These are phyloP conservation scores for Leptographium wingfieldii DNA, from an alignment of 2,329 filamentous ascomycete genomes.

Conservation along the genomic window DNA sequence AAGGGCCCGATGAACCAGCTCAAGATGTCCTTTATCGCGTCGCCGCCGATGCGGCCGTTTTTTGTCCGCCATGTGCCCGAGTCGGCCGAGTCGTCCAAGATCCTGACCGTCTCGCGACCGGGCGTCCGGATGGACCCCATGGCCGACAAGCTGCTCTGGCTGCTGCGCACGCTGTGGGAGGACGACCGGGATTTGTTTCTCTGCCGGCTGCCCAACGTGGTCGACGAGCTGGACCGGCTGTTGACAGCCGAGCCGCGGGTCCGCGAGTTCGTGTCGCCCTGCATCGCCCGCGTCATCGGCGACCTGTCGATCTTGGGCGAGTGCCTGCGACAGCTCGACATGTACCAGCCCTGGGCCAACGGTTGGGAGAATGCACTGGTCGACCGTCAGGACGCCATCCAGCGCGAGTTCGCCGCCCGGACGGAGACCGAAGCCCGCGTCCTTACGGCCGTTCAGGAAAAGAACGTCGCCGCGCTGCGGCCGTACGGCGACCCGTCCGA, in stretches of 20 bases:
- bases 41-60: constrained; percentile 26
- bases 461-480: constrained; percentile 6
- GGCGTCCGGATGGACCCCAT: constrained; percentile 11
- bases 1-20: constrained; percentile 20
- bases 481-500: constrained; percentile 21
- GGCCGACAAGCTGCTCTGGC: constrained; percentile 21
- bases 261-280: constrained; percentile 24
- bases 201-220: not conserved
- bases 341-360: constrained; percentile 35
- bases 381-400: constrained; percentile 15
- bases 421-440: constrained; percentile 10
- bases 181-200: constrained; percentile 12
- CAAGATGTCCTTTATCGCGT: constrained; percentile 18
- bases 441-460: constrained; percentile 9
- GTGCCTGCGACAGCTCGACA: constrained; percentile 29
- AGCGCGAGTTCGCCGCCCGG: constrained; percentile 15
- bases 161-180: constrained; percentile 26
- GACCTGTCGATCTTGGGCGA: constrained; percentile 33
- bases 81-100: constrained; percentile 7
- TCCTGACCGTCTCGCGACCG: constrained; percentile 11
- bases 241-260: constrained; percentile 24
- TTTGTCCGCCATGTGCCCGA: constrained; percentile 18
- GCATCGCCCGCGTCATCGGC: constrained; percentile 24
- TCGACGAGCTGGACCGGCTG: constrained; percentile 37
- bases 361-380: constrained; percentile 22